Evolutionary conservation across 345 rosid genomes (phyloP), one percentile per base, ranked within the genome.

Genomic region (Brassica incana): DNA sequence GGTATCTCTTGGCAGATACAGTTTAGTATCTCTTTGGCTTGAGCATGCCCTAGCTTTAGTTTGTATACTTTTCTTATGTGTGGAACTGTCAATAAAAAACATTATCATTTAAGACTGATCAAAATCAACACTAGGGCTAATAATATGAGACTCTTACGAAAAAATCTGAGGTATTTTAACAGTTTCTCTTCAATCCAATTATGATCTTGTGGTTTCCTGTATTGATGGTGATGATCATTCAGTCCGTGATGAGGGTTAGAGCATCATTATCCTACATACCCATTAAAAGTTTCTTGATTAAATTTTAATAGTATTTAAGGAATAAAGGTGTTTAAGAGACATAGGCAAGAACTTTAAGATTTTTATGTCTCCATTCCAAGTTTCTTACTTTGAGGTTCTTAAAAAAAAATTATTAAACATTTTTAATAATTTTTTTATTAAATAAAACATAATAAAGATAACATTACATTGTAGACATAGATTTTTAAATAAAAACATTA

Each of bases 1-100:
- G 91, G 85, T 77, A 90, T 76, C 76, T 91, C 88, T 20, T 15
- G 77, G 70, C 94, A 90, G 6, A 91, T 62, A 76, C 83, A 63
- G 8, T 84, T 35, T 38, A 90, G 74, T 50, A 91, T 84, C 36
- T 83, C 85, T 25, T 78, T 83, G 9, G 94, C 87, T 84, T 79
- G 91, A 35, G 58, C 54, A 71, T 91, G 94, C 9, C 69, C 80
- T 76, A 85, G 35, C 84, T 91, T 91, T 3, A 86, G 76, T 78
- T 88, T 78, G 18, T 91, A 91, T 68, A 87, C 60, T 1, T 43
- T 33, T 67, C 77, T 82, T 52, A 89, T 12, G 7, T 56, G 84
- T 18, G 91, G 91, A 80, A 89, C 93, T 91, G 79, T 64, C 27
- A 61, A 58, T 56, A 9, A 40, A 36, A 70, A 8, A 11, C 11